Conservation (phyloP, 345 rosid genomes). For the Noccaea caerulescens region DNA sequence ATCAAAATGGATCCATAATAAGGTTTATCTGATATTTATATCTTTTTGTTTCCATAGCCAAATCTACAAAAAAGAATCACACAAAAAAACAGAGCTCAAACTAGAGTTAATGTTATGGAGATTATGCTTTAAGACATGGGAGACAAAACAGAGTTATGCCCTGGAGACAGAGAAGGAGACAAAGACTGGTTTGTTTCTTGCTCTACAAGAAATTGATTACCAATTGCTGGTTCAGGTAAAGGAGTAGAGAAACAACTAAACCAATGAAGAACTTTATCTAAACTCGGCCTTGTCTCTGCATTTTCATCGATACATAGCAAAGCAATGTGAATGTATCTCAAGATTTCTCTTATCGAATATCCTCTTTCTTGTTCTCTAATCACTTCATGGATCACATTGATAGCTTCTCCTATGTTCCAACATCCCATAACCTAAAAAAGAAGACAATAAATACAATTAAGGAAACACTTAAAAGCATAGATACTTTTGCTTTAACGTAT, state of each 20-base stretch:
- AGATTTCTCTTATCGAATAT: constrained; percentile 24
- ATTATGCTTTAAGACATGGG: constrained; percentile 7
- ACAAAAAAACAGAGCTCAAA: background rate
- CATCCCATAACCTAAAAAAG: constrained; percentile 16
- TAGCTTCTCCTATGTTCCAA: constrained; percentile 34
- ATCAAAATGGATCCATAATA: too few relatives aligned
- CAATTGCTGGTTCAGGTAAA: constrained; percentile 18
- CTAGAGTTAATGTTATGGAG: too few relatives aligned
- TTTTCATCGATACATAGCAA: constrained; percentile 29
- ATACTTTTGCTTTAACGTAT: background rate
- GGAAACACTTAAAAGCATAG: background rate
- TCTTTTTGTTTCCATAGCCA: too few relatives aligned
- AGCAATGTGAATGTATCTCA: constrained; percentile 39
- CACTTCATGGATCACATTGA: constrained; percentile 25
- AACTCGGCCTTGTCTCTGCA: constrained; percentile 35
- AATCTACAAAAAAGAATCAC: too few relatives aligned
- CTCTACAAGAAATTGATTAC: constrained; percentile 9
- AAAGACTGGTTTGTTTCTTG: constrained; percentile 11
- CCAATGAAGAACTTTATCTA: constrained; percentile 34
- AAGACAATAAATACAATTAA: background rate
- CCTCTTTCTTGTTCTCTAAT: constrained; percentile 27
- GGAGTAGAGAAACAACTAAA: constrained; percentile 31
- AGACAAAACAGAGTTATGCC: constrained; percentile 16
- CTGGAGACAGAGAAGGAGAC: constrained; percentile 13
- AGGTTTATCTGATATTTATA: too few relatives aligned